Base-by-base conservation (phyloP, 768 basidiomycete species). In the Mycena floridula region DNA sequence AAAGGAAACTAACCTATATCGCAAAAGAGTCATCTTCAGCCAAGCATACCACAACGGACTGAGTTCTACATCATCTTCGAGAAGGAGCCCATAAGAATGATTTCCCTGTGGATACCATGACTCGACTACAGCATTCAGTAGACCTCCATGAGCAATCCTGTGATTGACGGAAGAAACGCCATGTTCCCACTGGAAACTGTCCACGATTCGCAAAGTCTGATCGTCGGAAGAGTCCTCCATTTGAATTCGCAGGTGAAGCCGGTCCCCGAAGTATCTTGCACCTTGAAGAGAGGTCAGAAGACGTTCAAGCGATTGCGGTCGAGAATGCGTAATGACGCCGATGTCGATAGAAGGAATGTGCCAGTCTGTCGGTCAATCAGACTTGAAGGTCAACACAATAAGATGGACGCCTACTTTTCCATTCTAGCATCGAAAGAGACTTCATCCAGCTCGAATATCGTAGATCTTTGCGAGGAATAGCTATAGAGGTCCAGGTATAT, bases 61-160 rank as follows among this genome's bases (percentile, higher is more conserved):
- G 7, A 92, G 61, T 57, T 94, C 91, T 8, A 90, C 71, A 56
- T 94, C 90, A 54, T 93, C 90, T 60, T 92, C 90, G 18, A 93
- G 73, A 16, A 93, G 63, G 16, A 93, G 58, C 6, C 85, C 89
- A 57, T 90, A 91, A 2, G 79, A 76, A 52, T 92, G 65, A 48
- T 89, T 74, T 24, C 73, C 71, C 21, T 67, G 62, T 4, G 91
- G 90, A 56, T 89, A 93, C 89, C 91, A 94, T 4, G 88, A 87
- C 62, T 92, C 90, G 12, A 91, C 84, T 12, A 94, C 80, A 5
- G 90, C 86, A 3, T 86, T 73, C 43, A 93, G 74, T 16, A 93
- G 69, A 4, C 89, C 90, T 2, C 81, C 89, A 46, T 81, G 82
- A n/a, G 86, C 63, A 45, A 90, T 72, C 21, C 91, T 77, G 54